Percentiles rank a stretch among this genome's conserved stretches.
These are phyloP conservation scores for Ganoderma leucocontextum DNA, from an alignment of 1,284 basidiomycete species.

Conservation along the genomic window DNA sequence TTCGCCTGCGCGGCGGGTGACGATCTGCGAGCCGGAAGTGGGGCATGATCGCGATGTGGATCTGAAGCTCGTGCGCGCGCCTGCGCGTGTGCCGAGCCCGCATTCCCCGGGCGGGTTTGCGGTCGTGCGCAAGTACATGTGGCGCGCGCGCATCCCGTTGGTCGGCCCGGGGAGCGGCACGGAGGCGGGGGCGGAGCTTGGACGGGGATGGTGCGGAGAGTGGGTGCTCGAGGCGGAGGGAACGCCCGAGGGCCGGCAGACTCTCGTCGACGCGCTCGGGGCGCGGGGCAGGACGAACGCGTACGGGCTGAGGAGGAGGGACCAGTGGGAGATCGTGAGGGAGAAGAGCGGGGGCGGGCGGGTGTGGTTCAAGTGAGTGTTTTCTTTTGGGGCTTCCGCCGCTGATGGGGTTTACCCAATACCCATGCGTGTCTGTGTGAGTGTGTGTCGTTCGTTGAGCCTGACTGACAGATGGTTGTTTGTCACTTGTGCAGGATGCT, in stretches of 20 bases:
- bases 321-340: constrained; percentile 64
- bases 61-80: constrained; percentile 52
- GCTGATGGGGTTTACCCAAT: neutral
- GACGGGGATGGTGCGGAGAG: constrained; percentile 75
- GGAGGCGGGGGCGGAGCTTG: constrained; percentile 51
- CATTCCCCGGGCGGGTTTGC: constrained; percentile 64
- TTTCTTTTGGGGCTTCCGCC: neutral
- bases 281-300: constrained; percentile 24
- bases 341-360: constrained; percentile 66
- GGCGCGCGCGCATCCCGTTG: constrained; percentile 63
- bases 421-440: neutral
- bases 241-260: constrained; percentile 68
- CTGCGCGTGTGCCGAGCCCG: constrained; percentile 59
- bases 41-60: constrained; percentile 14
- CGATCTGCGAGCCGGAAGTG: neutral
- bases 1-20: neutral
- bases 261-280: constrained; percentile 57
- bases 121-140: constrained; percentile 64
- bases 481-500: constrained; percentile 19
- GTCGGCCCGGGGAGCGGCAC: constrained; percentile 45
- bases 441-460: neutral
- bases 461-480: constrained; percentile 7
- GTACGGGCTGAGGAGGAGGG: constrained; percentile 45
- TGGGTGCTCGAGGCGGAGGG: constrained; percentile 82
- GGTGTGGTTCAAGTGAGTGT: constrained; percentile 69